A percentile compares a stretch with the other conserved stretches of the same genome.
phyloP scores from a whole-genome alignment of 257 asterid species.

The Ehretia macrophylla region DNA sequence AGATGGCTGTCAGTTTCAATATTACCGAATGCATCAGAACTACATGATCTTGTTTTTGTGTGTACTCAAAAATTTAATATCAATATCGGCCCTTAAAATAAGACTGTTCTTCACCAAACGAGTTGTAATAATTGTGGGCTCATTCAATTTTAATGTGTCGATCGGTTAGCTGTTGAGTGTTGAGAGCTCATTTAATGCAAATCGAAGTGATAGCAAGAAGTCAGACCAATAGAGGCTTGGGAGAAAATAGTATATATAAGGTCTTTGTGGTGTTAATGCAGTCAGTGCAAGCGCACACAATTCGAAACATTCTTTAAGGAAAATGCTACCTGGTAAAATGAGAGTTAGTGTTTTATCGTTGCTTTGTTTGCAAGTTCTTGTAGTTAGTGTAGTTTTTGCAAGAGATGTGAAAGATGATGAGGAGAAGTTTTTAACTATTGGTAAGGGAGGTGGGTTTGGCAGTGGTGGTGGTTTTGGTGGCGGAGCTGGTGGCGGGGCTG shows the following conservation, averaged over 20 bases:
- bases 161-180: background rate
- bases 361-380: slow-evolving; percentile 32
- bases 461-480: slow-evolving; percentile 5
- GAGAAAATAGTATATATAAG: slow-evolving; percentile 5
- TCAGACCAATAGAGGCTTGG: too few species aligned
- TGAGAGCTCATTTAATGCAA: background rate
- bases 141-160: background rate
- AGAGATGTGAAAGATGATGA: slow-evolving; percentile 25
- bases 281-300: too few species aligned
- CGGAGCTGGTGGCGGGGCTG: slow-evolving; percentile 6
- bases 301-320: background rate
- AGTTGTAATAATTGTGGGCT: background rate
- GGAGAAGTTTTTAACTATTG: slow-evolving; percentile 6
- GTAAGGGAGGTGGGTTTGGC: background rate
- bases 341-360: slow-evolving; percentile 21
- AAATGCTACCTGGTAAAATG: slow-evolving; percentile 26
- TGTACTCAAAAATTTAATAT: too few species aligned
- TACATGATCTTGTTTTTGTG: too few species aligned
- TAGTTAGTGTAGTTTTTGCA: slow-evolving; percentile 23
- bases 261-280: background rate
- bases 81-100: too few species aligned
- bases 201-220: background rate
- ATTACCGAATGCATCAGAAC: too few species aligned
- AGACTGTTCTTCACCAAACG: background rate
- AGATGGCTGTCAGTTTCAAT: too few species aligned